Base-by-base conservation (phyloP, 2,329 filamentous ascomycete species). In the Diaporthe sp. region DNA sequence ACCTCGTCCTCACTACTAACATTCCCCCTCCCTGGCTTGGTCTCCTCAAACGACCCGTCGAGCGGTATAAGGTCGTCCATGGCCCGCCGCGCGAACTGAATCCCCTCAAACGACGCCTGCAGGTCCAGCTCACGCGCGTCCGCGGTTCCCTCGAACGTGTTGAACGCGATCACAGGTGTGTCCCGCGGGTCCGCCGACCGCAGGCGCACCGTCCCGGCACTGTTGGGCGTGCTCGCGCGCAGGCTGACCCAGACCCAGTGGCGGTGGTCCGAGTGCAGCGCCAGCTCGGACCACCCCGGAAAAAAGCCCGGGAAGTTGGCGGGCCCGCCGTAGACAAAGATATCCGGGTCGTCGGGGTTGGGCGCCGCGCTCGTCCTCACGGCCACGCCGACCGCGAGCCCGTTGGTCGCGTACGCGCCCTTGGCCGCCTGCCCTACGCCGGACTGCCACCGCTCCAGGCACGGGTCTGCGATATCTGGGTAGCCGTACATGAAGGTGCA, bases 221-320 rank as follows among this genome's bases (percentile, higher is more conserved):
- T 84, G 76, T 94, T 94, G 71, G 90, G 88, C 0, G 92, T 88
- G 79, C 93, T 92, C 0, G 89, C 88, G 82, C 93, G 92, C 72
- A 94, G 85, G 4, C 89, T 87, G 76, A 83, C 80, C 84, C 85
- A 87, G 22, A 81, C 81, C 83, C 84, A 87, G 80, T 86, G 85
- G 75, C 86, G 84, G 80, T 76, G 84, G 10, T 82, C 79, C 3
- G 77, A 77, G 25, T 82, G 79, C n/a, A 76, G 72, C 6, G 82
- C 82, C 39, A 80, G 79, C 67, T 80, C 78, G 53, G 80, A 79
- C 76, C 84, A 87, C 4, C 80, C 80, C 3, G 84, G 85, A 79
- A 81, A 86, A 79, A 86, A 86, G 2, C 85, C 86, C 25, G 80
- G 78, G 78, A 86, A 86, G 62, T 83, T 80, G 60, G 82, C 82